Evolutionary conservation across 176 grass and related monocot species (phyloP), one percentile per base, ranked within the genome.

Genomic region (Hyparrhenia diplandra): DNA sequence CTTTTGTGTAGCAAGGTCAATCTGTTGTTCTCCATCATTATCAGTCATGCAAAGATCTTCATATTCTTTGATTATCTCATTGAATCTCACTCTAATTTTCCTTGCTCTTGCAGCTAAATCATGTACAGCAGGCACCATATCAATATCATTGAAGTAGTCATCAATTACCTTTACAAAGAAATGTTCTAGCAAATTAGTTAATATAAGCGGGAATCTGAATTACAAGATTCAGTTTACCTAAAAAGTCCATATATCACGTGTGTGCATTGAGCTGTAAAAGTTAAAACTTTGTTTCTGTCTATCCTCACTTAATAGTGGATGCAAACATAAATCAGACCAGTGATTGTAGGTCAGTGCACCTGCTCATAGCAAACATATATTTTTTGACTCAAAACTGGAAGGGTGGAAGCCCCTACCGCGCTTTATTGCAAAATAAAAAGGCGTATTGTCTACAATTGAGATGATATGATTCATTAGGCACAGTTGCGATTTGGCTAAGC

Each of bases 21-120:
- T 36, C 29, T 27, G n/a, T 17, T 17, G 61, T 4, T 49, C 55
- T 47, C 42, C 42, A 47, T 81, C 84, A 75, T 34, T 52, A 13
- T 83, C 80, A 68, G 25, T 58, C 8, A 88, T 67, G 32, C 64
- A 78, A 14, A 37, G 43, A 0, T 77, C 52, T 31, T 49, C 25
- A 23, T 62, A 83, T 32, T 88, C 73, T 11, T 62, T 34, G 28
- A 67, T 36, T 67, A 83, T 83, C 34, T 88, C 80, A 54, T 83
- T 39, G 27, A 88, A 71, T 5, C 73, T 82, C 11, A 54, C n/a
- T 40, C 45, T 82, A 60, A 87, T 74, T 23, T 23, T 10, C 12
- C 66, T 78, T 49, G 54, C 51, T 51, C 63, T 58, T 32, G 13
- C 10, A 51, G 61, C 41, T 61, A 87, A 80, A 46, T 69, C 78